Percentiles rank a stretch among this genome's conserved stretches.
Evolutionary conservation across 495 filamentous ascomycete species (phyloP).

Genomic region (Xylaria bambusicola): DNA sequence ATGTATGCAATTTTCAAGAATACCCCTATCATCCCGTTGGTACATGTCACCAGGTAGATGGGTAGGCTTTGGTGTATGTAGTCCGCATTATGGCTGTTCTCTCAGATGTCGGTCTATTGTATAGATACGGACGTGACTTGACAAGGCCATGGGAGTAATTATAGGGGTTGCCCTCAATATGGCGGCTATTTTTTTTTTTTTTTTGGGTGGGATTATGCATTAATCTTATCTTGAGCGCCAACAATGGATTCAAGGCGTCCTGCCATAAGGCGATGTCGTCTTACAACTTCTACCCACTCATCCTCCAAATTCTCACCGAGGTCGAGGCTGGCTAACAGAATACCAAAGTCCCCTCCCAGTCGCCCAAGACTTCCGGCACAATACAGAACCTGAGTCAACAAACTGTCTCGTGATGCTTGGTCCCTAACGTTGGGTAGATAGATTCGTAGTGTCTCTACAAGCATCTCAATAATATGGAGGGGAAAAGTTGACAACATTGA

Average conservation of each 20-base stretch:
- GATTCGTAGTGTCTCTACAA: conserved; percentile 72
- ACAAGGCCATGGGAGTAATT: no score
- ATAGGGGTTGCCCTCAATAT: background rate
- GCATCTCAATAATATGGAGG: conserved; percentile 76
- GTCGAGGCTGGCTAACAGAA: conserved; percentile 75
- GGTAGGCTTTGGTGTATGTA: no score
- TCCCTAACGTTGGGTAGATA: conserved; percentile 88
- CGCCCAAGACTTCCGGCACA: conserved; percentile 91
- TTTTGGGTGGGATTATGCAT: conserved; percentile 6
- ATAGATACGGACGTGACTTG: no score
- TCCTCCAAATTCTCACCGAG: conserved; percentile 57
- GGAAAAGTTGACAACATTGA: conserved; percentile 83
- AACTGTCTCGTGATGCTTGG: conserved; percentile 73
- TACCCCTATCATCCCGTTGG: background rate
- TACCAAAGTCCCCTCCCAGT: conserved; percentile 88
- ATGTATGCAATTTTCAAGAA: background rate
- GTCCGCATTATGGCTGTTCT: no score
- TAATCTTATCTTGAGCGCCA: conserved; percentile 43
- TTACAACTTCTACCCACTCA: conserved; percentile 91
- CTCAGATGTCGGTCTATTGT: no score
- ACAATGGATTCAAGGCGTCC: conserved; percentile 82
- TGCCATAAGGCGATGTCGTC: conserved; percentile 84
- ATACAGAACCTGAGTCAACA: conserved; percentile 93
- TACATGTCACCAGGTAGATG: no score
- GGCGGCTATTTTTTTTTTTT: background rate